A percentile compares a stretch with the other conserved stretches of the same genome.
Conservation (phyloP, 345 rosid species). For the Combretum micranthum region DNA sequence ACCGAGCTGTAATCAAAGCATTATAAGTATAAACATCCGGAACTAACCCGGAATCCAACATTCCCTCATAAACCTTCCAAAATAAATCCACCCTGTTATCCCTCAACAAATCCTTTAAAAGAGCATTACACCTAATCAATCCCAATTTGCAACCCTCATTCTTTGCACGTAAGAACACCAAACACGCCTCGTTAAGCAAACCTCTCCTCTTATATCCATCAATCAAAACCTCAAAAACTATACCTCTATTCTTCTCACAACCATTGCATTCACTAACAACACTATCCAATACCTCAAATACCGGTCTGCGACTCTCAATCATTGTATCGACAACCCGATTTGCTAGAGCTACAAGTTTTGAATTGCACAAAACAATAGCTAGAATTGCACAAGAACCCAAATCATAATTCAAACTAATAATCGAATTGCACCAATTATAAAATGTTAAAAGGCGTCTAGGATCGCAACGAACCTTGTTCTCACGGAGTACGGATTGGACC, state of each 20-base stretch:
- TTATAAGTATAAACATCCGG: constrained; percentile 47
- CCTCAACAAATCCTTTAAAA: constrained; percentile 57
- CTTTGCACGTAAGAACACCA: constrained; percentile 26
- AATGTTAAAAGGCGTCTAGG: constrained; percentile 50
- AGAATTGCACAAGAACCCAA: constrained; percentile 48
- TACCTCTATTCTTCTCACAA: constrained; percentile 14
- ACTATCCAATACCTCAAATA: constrained; percentile 40
- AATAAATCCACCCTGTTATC: constrained; percentile 42
- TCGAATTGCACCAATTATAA: constrained; percentile 50
- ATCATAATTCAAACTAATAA: constrained; percentile 27
- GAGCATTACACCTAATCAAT: constrained; percentile 41
- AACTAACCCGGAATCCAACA: constrained; percentile 38
- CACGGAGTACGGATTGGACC: constrained; percentile 48
- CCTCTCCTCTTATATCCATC: constrained; percentile 47
- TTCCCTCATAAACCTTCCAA: constrained; percentile 50
- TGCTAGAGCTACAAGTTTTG: constrained; percentile 35
- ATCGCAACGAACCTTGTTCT: constrained; percentile 30
- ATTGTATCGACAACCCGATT: constrained; percentile 28
- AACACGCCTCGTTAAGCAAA: constrained; percentile 41
- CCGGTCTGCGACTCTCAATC: constrained; percentile 33
- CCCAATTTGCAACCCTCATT: constrained; percentile 29
- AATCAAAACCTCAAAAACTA: constrained; percentile 42
- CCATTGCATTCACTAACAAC: constrained; percentile 34
- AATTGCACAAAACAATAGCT: constrained; percentile 42
- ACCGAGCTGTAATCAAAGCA: constrained; percentile 54